Evolutionary conservation across 805 yeast species (phyloP), one percentile per base, ranked within the genome.

Genomic region (Metschnikowia orientalis): DNA sequence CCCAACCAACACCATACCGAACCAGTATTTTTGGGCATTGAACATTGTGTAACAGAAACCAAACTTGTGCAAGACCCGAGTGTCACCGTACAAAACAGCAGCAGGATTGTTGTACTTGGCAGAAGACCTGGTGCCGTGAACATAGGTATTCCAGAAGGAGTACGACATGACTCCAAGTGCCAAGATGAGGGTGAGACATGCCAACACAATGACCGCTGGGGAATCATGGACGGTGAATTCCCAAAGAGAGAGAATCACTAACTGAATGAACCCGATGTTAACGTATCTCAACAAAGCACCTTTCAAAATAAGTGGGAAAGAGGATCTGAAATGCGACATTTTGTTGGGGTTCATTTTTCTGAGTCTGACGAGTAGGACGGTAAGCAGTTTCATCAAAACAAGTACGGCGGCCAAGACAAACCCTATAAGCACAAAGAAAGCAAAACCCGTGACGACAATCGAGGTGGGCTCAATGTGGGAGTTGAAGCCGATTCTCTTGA

Each of bases 31-130:
- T 16, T 67, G 67, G 13, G 95, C 94, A 42, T 75, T 74, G 59
- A 81, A 88, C 88, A 86, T 87, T 10, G 95, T 83, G 61, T 88
- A 89, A 50, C 88, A 75, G 60, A 81, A 89, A 0, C 96, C 96
- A 53, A 81, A 88, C 53, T 81, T 81, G 63, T 79, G 75, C 53
- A 88, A 71, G 20, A 86, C 70, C 18, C 63, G 61, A 28, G 78
- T 68, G 50, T 89, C 83, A 38, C 95, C 95, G 51, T 87, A 89
- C 34, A 89, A 64, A 37, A 86, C 59, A 29, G 90, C 95, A 12
- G 95, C 95, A 0, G 96, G 89, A 45, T 90, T 88, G 30, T 80
- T 76, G 53, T 75, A 79, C 30, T 67, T 57, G 18, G 56, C 51
- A 26, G 77, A 62, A 0, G 96, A 87, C 35, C 56, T 53, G 37